Evolutionary conservation across 2,329 filamentous ascomycete species (phyloP).

Genomic region (Biscogniauxia marginata): DNA sequence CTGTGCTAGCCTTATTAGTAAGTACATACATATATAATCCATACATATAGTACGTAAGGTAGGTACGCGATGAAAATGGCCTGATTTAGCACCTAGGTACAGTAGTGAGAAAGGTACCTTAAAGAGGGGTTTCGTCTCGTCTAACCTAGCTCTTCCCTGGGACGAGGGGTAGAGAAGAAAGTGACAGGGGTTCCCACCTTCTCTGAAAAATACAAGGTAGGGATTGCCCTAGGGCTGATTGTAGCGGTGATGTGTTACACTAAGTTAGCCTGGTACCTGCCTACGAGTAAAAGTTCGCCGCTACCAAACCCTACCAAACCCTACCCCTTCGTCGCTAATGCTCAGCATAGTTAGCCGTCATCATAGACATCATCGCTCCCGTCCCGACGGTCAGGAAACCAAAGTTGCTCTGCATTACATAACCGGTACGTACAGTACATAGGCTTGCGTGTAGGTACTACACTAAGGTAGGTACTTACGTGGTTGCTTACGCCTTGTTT

Average conservation of each 20-base stretch:
- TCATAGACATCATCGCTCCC: too few species aligned
- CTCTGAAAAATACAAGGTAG: slow-evolving; percentile 9
- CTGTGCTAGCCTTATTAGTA: neutral
- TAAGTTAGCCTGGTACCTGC: slow-evolving; percentile 1
- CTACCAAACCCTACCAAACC: too few species aligned
- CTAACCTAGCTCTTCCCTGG: slow-evolving; percentile 1
- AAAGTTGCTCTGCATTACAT: too few species aligned
- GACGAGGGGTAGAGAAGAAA: slow-evolving; percentile 6
- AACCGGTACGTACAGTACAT: too few species aligned
- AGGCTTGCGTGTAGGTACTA: too few species aligned
- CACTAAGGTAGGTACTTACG: too few species aligned
- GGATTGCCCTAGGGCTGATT: slow-evolving; percentile 11
- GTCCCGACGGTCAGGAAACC: too few species aligned
- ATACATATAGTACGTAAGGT: neutral
- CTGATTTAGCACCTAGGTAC: slow-evolving; percentile 2
- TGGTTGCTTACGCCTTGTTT: neutral
- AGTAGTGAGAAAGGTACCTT: slow-evolving; percentile 1
- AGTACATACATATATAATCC: neutral
- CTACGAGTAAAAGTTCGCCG: neutral
- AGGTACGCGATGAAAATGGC: neutral
- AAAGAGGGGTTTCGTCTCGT: neutral
- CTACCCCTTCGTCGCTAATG: too few species aligned
- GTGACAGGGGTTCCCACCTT: slow-evolving; percentile 14
- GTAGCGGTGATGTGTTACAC: neutral
- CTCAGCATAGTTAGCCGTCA: too few species aligned